Percentiles rank a stretch among this genome's conserved stretches.
phyloP scores from a whole-genome alignment of 495 filamentous ascomycete species.

The Venustampulla echinocandica region DNA sequence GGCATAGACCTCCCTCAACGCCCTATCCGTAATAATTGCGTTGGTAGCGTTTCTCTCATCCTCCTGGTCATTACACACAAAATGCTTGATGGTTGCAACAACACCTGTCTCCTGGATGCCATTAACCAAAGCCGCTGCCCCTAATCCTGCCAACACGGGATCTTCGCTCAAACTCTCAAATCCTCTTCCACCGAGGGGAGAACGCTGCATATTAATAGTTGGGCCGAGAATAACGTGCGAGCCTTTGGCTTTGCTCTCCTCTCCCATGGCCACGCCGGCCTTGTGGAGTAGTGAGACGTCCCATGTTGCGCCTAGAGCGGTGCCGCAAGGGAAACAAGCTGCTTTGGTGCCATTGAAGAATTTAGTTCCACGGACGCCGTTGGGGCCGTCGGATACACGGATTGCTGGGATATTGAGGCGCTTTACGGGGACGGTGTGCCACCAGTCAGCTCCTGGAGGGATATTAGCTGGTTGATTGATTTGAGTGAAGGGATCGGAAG shows the following conservation, averaged over 20 bases:
- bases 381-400: conserved; percentile 65
- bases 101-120: conserved; percentile 66
- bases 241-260: conserved; percentile 62
- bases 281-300: conserved; percentile 51
- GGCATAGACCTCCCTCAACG: conserved; percentile 69
- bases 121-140: conserved; percentile 57
- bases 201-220: conserved; percentile 69
- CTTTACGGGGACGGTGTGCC: conserved; percentile 53
- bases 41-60: conserved; percentile 60
- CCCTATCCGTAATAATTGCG: conserved; percentile 57
- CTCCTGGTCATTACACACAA: conserved; percentile 76
- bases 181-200: conserved; percentile 66
- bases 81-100: conserved; percentile 70
- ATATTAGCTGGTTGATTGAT: conserved; percentile 9
- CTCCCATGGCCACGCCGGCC: conserved; percentile 54
- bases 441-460: conserved; percentile 49
- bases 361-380: conserved; percentile 64
- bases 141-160: conserved; percentile 57
- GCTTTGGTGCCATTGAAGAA: conserved; percentile 64
- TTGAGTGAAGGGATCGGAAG: not conserved
- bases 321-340: conserved; percentile 61
- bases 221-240: conserved; percentile 65
- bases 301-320: conserved; percentile 65
- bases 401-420: conserved; percentile 51
- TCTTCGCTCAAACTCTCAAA: conserved; percentile 74